Evolutionary conservation across 345 rosid species (phyloP), one percentile per base, ranked within the genome.

Genomic region (Populus pruinosa): DNA sequence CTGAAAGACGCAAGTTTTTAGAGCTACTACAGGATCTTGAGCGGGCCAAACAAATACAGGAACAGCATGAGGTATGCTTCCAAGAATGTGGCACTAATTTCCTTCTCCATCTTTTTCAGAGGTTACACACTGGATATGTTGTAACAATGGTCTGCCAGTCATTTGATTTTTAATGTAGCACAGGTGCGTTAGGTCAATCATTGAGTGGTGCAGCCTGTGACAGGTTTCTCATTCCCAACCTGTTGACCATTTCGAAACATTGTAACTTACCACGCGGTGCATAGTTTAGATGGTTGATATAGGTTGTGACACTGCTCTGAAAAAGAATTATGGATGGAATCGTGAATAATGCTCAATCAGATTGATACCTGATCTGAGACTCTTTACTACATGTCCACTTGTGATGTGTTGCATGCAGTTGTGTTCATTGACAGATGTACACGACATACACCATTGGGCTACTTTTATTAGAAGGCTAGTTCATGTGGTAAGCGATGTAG

Each of bases 1-100:
- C 85, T 50, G 94, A 90, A 78, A 90, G 86, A 67, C 83, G 83
- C 71, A 91, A 87, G 81, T 87, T 81, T 66, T 85, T 83, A 36
- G 87, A 83, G 79, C 79, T 87, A 67, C 75, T 84, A 70, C 88
- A 75, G 75, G 83, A 88, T 78, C 74, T 91, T 68, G 90, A 90
- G 49, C 89, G 80, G 81, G 89, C 88, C 70, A 86, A 83, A 81
- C 86, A 74, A 78, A 62, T 80, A 35, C 81, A 83, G 76, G 87
- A 87, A 79, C 90, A 85, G 38, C 43, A 79, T 72, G 89, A 90
- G 93, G 96, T 91, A 90, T 79, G 76, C 16, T 70, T 80, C 77
- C 18, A 18, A 63, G 69, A 49, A 59, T 76, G 67, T 2, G 47
- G 25, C 76, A 77, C 50, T 67, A 20, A 29, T 62, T 64, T 73